These are phyloP conservation scores for Aspergillus cristatus DNA, from an alignment of 495 filamentous ascomycete species.

Conservation along the genomic window DNA sequence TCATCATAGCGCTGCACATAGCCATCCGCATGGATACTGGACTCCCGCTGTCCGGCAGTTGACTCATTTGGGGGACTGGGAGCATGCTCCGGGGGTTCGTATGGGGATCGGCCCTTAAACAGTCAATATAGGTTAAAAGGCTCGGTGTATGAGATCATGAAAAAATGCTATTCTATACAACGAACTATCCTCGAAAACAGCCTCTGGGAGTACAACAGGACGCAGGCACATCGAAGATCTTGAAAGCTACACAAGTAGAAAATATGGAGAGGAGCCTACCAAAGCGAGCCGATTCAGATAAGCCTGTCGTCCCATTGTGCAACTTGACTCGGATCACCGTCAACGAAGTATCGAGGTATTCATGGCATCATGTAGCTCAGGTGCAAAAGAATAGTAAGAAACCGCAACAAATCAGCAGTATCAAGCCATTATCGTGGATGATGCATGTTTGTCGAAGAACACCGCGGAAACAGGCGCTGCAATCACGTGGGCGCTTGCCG, in stretches of 20 bases:
- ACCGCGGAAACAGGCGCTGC: not conserved
- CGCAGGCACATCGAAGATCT: not conserved
- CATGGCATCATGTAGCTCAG: too few species aligned
- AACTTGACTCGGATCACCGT: not conserved
- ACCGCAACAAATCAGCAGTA: not conserved
- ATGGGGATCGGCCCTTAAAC: constrained; percentile 61
- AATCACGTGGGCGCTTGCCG: constrained; percentile 9
- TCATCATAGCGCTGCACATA: constrained; percentile 60
- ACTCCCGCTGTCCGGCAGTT: constrained; percentile 18
- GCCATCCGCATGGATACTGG: constrained; percentile 30
- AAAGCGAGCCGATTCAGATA: constrained; percentile 44
- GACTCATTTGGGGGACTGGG: constrained; percentile 9
- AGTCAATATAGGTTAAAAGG: constrained; percentile 11
- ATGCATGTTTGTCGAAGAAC: not conserved
- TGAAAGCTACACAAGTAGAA: not conserved
- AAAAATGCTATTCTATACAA: too few species aligned
- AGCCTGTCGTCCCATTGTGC: constrained; percentile 39
- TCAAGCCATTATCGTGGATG: not conserved
- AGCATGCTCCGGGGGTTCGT: constrained; percentile 46
- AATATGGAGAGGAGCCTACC: constrained; percentile 28
- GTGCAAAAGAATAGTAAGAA: too few species aligned
- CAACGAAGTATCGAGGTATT: too few species aligned
- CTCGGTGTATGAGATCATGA: not conserved
- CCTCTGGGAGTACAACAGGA: too few species aligned
- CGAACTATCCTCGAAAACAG: too few species aligned